Evolutionary conservation across 306 rosid genomes (phyloP), one percentile per base, ranked within the genome.

Genomic region (Oxytropis ochrocephala): DNA sequence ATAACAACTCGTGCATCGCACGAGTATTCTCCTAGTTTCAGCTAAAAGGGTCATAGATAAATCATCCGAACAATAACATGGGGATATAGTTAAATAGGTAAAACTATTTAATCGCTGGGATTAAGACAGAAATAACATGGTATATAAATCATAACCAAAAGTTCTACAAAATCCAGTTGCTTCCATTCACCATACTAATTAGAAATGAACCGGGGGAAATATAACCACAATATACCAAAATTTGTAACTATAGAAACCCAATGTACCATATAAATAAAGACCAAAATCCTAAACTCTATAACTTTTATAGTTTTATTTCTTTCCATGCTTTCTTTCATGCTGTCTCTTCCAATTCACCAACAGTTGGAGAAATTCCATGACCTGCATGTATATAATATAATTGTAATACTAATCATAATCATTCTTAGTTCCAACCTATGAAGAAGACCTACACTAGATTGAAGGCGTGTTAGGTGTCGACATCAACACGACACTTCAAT

Each of bases 361-460:
- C 6, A 80, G 82, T 76, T 84, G 85, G 53, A 94, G 96, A 76
- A 94, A 94, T 64, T 82, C 80, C 98, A 85, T 80, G 24, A 94
- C 98, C 97, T 91, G 87, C 81, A 81, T 21, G 32, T 42, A 58
- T 52, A 50, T 5, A 30, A 5, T 7, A 77, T 27, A 42, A 29
- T 19, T 1, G 2, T 21, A 21, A 21, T 54, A 58, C n/a, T 59
- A 58, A 58, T 60, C 11, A 38, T 38, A 59, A 18, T 60, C 29
- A 11, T 24, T 12, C 32, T 44, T 16, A 56, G 21, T 30, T 54
- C 75, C 39, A 27, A 13, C 49, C 19, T n/a, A n/a, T n/a, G n/a
- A n/a, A n/a, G n/a, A n/a, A n/a, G n/a, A n/a, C n/a, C n/a, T n/a
- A n/a, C n/a, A n/a, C n/a, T n/a, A n/a, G n/a, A n/a, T n/a, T n/a